phyloP scores from a whole-genome alignment of 257 asterid species.

The Scutellaria baicalensis region DNA sequence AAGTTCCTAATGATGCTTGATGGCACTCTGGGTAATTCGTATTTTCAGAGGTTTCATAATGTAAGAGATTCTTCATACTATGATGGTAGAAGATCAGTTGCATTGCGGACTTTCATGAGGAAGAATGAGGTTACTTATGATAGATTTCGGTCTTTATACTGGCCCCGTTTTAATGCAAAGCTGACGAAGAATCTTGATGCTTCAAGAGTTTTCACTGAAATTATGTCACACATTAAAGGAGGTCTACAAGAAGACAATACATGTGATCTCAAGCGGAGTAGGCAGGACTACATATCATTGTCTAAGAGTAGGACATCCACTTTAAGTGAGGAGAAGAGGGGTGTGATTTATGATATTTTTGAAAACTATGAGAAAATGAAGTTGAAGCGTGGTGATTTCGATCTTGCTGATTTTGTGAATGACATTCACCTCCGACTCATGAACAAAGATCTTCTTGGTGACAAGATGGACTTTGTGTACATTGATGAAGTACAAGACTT shows the following conservation, averaged over 20 bases:
- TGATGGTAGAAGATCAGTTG: constrained; percentile 29
- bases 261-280: constrained; percentile 33
- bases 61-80: constrained; percentile 3
- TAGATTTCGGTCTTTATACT: constrained; percentile 38
- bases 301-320: constrained; percentile 36
- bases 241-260: too few relatives aligned
- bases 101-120: constrained; percentile 39
- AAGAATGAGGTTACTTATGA: constrained; percentile 58
- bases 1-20: constrained; percentile 73
- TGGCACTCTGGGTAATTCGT: constrained; percentile 46
- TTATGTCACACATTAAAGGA: constrained; percentile 64
- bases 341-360: constrained; percentile 39
- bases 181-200: constrained; percentile 43
- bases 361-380: constrained; percentile 57
- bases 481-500: constrained; percentile 79
- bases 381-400: constrained; percentile 41
- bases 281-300: constrained; percentile 32
- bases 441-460: constrained; percentile 25
- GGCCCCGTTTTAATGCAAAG: constrained; percentile 47
- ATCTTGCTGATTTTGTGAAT: constrained; percentile 61
- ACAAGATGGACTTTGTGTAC: constrained; percentile 64
- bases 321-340: constrained; percentile 28
- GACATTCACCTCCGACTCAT: constrained; percentile 45
- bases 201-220: constrained; percentile 51
- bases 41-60: constrained; percentile 39